phyloP scores from a whole-genome alignment of 2,329 filamentous ascomycete species.

The Elsinoe ampelina region DNA sequence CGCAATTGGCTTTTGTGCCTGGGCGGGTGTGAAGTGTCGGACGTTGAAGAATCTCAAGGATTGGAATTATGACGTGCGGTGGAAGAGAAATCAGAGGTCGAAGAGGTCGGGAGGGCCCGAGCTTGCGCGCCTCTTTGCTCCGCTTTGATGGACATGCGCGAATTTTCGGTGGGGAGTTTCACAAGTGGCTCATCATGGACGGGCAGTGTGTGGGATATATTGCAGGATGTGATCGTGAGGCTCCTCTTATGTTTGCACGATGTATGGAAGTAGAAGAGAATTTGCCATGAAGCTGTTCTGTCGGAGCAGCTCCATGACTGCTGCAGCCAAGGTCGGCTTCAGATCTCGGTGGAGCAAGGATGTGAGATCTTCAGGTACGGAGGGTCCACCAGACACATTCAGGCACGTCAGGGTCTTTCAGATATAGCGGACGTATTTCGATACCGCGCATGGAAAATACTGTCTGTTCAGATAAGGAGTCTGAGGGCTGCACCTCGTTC shows the following conservation, averaged over 20 bases:
- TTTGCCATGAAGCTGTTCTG: too few relatives aligned
- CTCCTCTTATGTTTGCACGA: too few relatives aligned
- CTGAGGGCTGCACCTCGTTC: too few relatives aligned
- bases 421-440: background rate
- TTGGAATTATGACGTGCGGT: slow-evolving; percentile 1
- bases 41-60: background rate
- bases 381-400: background rate
- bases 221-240: too few relatives aligned
- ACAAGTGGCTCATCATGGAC: too few relatives aligned
- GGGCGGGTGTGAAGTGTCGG: background rate
- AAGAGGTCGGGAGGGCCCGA: background rate
- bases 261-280: too few relatives aligned
- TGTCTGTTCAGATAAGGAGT: too few relatives aligned
- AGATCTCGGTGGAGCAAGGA: background rate
- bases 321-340: background rate
- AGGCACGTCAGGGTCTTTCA: background rate
- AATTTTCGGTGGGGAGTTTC: background rate
- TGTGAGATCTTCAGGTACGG: background rate
- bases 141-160: background rate
- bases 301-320: background rate
- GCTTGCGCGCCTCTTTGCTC: background rate
- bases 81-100: background rate
- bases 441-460: too few relatives aligned
- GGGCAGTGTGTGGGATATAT: too few relatives aligned
- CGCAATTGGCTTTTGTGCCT: background rate